Conservation (phyloP, 2,329 filamentous ascomycete genomes). For the Stachybotrys chartarum region DNA sequence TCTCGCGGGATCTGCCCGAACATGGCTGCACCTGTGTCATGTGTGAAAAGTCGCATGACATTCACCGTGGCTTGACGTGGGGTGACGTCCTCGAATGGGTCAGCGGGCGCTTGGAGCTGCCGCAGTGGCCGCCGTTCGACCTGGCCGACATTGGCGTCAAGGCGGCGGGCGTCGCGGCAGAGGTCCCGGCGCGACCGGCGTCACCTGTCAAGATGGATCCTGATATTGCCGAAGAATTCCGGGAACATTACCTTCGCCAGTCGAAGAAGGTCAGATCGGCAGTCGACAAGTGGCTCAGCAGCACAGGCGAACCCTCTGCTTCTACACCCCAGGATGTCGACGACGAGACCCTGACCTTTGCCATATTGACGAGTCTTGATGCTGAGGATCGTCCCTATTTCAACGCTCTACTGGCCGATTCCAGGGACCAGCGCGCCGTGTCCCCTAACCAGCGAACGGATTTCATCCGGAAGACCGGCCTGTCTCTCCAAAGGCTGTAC, state of each 20-base stretch:
- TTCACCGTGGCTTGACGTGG: slow-evolving; percentile 77
- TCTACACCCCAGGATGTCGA: slow-evolving; percentile 83
- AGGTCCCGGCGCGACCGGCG: slow-evolving; percentile 47
- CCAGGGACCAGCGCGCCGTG: slow-evolving; percentile 57
- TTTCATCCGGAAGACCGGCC: slow-evolving; percentile 65
- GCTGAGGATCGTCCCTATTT: slow-evolving; percentile 71
- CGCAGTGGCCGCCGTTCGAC: slow-evolving; percentile 82
- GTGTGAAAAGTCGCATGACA: slow-evolving; percentile 58
- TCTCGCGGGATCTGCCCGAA: slow-evolving; percentile 82
- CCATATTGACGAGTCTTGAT: slow-evolving; percentile 82
- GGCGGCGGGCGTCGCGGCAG: slow-evolving; percentile 54
- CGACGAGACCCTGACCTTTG: slow-evolving; percentile 88
- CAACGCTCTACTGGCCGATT: slow-evolving; percentile 66
- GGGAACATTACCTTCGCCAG: slow-evolving; percentile 86
- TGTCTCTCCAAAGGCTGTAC: slow-evolving; percentile 80
- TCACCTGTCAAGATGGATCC: slow-evolving; percentile 75
- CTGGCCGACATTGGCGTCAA: slow-evolving; percentile 56
- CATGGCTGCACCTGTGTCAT: slow-evolving; percentile 83
- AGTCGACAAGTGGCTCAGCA: slow-evolving; percentile 84
- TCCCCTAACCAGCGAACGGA: slow-evolving; percentile 63
- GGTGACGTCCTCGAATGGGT: slow-evolving; percentile 92
- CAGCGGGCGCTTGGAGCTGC: slow-evolving; percentile 79
- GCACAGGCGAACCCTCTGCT: slow-evolving; percentile 65
- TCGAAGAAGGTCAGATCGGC: slow-evolving; percentile 88
- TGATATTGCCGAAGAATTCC: slow-evolving; percentile 88